Percentiles rank a stretch among this genome's conserved stretches.
Evolutionary conservation across 2,329 filamentous ascomycete genomes (phyloP).

Genomic region (Penicillium brevicompactum): DNA sequence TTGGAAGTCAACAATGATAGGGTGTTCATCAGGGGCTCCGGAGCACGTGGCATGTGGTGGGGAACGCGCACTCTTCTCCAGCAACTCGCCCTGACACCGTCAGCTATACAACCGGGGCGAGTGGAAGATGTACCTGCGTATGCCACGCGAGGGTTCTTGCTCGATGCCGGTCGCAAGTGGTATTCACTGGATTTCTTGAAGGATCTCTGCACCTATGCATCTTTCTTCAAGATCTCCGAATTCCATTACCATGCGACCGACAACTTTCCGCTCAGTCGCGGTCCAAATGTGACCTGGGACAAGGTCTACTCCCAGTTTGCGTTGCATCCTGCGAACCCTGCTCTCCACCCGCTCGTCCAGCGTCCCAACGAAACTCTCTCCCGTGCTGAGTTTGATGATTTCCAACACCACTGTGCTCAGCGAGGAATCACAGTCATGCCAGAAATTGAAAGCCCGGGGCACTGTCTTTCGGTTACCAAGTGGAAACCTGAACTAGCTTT

Average conservation of each 20-base stretch:
- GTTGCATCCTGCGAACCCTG: conserved; percentile 52
- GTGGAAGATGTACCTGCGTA: conserved; percentile 56
- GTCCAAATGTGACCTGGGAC: conserved; percentile 51
- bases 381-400: conserved; percentile 52
- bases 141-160: conserved; percentile 51
- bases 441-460: conserved; percentile 63
- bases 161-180: conserved; percentile 60
- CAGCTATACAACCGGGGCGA: conserved; percentile 45
- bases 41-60: conserved; percentile 61
- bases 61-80: conserved; percentile 59
- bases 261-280: conserved; percentile 55
- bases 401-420: conserved; percentile 56
- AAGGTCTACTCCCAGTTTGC: conserved; percentile 60
- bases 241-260: conserved; percentile 63
- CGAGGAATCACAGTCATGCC: conserved; percentile 62
- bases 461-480: conserved; percentile 59
- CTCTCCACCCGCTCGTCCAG: conserved; percentile 53
- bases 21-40: conserved; percentile 55
- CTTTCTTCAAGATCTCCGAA: conserved; percentile 63
- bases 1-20: conserved; percentile 40
- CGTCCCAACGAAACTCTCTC: conserved; percentile 59
- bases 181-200: conserved; percentile 57
- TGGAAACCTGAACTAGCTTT: conserved; percentile 61
- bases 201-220: conserved; percentile 63
- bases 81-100: conserved; percentile 46